Evolutionary conservation across 1,284 basidiomycete genomes (phyloP), one percentile per base, ranked within the genome.

Genomic region (Meripilus lineatus): DNA sequence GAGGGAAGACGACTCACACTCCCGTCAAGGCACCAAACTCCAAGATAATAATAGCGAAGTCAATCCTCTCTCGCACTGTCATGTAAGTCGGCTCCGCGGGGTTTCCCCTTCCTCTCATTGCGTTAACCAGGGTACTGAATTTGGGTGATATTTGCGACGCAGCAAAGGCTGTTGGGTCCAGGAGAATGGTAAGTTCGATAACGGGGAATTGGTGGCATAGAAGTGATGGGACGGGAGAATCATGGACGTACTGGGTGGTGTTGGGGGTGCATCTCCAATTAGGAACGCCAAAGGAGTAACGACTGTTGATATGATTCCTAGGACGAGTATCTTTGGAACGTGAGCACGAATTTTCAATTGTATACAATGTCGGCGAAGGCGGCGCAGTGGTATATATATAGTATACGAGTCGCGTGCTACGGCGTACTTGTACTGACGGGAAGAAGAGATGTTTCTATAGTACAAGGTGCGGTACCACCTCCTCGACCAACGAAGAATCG

Each of bases 271-370:
- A 28, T 66, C 66, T 1, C 67, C 55, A 23, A 90, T 73, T 11
- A 88, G 56, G 38, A 88, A 66, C 3, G 75, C 68, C 21, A 70
- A 64, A 0, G 84, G 85, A 3, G 67, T 56, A 1, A 69, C 72
- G 1, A 64, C 84, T 2, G 81, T 82, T n/a, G 73, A 77, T 11
- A 88, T 73, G 46, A 89, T 81, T 0, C 71, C 87, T 17, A 89
- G 69, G 7, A 85, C 64, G 5, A 89, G 66, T 33, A 90, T 70
- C 86, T 89, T 50, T 1, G 8, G 28, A 10, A 18, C n/a, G 21
- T 38, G 3, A 13, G 18, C 10, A 21, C 28, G 28, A 30, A 30
- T 8, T 10, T 30, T 30, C n/a, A n/a, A n/a, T n/a, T n/a, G n/a
- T n/a, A n/a, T n/a, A n/a, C n/a, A 18, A 15, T 36, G 3, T 13